Evolutionary conservation across 1,284 basidiomycete species (phyloP), one percentile per base, ranked within the genome.

Genomic region (Tilletia walkeri): DNA sequence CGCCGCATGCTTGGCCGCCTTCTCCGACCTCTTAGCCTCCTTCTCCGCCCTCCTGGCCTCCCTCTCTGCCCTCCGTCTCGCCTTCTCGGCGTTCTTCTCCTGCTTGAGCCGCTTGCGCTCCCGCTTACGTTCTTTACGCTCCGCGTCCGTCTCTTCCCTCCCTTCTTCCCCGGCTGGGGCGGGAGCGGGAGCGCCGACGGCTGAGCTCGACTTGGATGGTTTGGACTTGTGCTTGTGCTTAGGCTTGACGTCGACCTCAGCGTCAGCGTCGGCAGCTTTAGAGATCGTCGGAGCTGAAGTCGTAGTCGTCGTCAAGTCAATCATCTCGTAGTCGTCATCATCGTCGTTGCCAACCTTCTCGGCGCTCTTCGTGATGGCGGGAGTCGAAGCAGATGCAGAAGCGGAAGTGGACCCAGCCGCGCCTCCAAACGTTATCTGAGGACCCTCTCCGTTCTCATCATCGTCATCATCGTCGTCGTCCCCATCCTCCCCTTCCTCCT

Each of bases 401-500:
- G 24, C 24, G 24, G 24, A 30, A 30, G 24, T 30, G 24, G 24
- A 30, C 24, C 24, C 24, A 30, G 24, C 24, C 24, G 24, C 24
- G 24, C 24, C 24, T 30, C 24, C 24, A 2, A 30, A 30, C 24
- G 24, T 30, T 30, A 30, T 30, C 24, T 30, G 24, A 30, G 24
- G 24, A 30, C 24, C 24, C 24, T 1, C 24, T 30, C 41, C 50
- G 18, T 53, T 4, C 24, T 59, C 56, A 36, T 34, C 59, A 63
- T 39, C 59, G 5, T 63, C 59, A 41, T 63, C 59, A 39, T 36
- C 7, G 4, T 63, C 59, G 59, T 63, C 59, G 6, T 63, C 38
- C 36, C 39, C 59, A 63, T 63, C 34, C 14, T 63, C 59, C 20
- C 12, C 54, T 6, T 63, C 59, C 30, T 63, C 59, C 59, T 63